phyloP scores from a whole-genome alignment of 192 early-diverging fungal species.

The Diversispora eburnea region DNA sequence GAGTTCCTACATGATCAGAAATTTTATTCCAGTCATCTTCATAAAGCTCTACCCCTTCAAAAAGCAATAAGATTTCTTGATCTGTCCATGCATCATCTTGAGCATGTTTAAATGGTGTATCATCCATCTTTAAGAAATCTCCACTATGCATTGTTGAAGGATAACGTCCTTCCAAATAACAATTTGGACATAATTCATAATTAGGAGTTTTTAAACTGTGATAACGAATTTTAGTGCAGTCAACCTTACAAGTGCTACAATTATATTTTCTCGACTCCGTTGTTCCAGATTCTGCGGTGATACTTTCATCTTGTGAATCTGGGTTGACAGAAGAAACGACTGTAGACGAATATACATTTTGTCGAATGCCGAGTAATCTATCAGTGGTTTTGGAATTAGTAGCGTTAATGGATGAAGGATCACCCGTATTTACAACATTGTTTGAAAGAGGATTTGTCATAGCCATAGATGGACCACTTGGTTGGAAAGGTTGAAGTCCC shows the following conservation, averaged over 20 bases:
- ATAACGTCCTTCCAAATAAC: conserved; percentile 93
- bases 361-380: conserved; percentile 46
- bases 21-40: conserved; percentile 93
- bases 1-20: conserved; percentile 88
- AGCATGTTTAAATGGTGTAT: conserved; percentile 42
- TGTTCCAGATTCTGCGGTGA: conserved; percentile 28
- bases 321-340: conserved; percentile 27
- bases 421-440: conserved; percentile 27
- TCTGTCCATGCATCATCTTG: conserved; percentile 77
- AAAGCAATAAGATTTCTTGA: conserved; percentile 78
- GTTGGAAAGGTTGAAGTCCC: conserved; percentile 86
- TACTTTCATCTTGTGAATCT: conserved; percentile 37
- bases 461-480: conserved; percentile 36
- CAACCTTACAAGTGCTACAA: conserved; percentile 83
- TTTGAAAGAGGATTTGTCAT: conserved; percentile 29
- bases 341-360: conserved; percentile 52
- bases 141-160: conserved; percentile 73
- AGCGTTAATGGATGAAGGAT: background rate
- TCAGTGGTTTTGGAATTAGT: conserved; percentile 30
- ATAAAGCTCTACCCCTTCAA: conserved; percentile 92
- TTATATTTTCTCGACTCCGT: conserved; percentile 44
- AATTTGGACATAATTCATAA: conserved; percentile 79
- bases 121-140: conserved; percentile 83
- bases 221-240: conserved; percentile 77
- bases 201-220: conserved; percentile 71